Percentiles rank a stretch among this genome's conserved stretches.
phyloP scores from a whole-genome alignment of 805 yeast genomes.

The Suhomyces tanzawaensis region DNA sequence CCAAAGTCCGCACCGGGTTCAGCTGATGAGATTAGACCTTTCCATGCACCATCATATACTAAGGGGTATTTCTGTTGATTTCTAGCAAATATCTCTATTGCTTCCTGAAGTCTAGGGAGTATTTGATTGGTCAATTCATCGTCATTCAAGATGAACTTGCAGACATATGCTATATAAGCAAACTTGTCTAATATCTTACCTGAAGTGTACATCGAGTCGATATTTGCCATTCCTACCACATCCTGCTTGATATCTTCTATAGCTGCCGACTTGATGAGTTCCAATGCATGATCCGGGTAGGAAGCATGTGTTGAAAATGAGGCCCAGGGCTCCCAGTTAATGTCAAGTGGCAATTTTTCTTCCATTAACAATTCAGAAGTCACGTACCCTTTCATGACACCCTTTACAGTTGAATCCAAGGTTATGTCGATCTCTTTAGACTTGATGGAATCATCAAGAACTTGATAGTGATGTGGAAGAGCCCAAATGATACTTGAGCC shows the following conservation, averaged over 20 bases:
- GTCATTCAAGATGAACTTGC: constrained; percentile 64
- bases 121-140: constrained; percentile 46
- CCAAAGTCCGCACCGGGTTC: constrained; percentile 67
- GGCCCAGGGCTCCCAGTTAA: constrained; percentile 58
- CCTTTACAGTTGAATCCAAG: constrained; percentile 52
- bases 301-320: constrained; percentile 29
- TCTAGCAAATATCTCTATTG: constrained; percentile 63
- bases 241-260: constrained; percentile 53
- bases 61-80: constrained; percentile 74
- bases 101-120: constrained; percentile 58
- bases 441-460: constrained; percentile 29
- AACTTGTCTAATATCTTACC: constrained; percentile 89
- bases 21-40: constrained; percentile 73
- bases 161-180: constrained; percentile 78
- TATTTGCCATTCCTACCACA: constrained; percentile 53
- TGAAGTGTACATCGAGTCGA: constrained; percentile 85
- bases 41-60: constrained; percentile 76
- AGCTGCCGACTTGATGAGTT: constrained; percentile 47
- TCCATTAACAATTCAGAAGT: constrained; percentile 44
- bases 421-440: constrained; percentile 28
- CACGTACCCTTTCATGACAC: constrained; percentile 44
- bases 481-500: constrained; percentile 45
- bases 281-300: constrained; percentile 27
- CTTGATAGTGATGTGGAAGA: constrained; percentile 49
- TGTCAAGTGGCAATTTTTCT: constrained; percentile 35